These are phyloP conservation scores for Trichophyton schoenleinii DNA, from an alignment of 2,329 filamentous ascomycete genomes.

Conservation along the genomic window DNA sequence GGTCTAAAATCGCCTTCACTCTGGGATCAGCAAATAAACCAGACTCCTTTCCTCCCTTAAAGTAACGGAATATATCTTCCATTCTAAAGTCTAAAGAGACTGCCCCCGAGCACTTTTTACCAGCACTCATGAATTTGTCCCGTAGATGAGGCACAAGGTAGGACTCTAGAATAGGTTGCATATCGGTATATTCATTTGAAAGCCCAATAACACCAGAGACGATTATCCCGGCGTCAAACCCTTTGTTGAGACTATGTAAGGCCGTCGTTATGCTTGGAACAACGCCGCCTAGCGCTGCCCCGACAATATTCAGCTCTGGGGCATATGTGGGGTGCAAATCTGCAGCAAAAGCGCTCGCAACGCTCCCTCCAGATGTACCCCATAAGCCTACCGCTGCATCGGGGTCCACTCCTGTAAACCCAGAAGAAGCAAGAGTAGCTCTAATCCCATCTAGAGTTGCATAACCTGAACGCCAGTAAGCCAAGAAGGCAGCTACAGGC, in stretches of 20 bases:
- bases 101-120: conserved; percentile 16
- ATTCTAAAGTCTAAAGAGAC: conserved; percentile 14
- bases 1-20: conserved; percentile 13
- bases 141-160: conserved; percentile 13
- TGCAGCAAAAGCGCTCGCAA: conserved; percentile 40
- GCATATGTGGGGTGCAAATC: conserved; percentile 41
- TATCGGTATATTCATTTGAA: conserved; percentile 18
- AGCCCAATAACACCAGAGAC: conserved; percentile 22
- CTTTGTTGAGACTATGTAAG: conserved; percentile 24
- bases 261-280: conserved; percentile 32
- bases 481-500: conserved; percentile 32
- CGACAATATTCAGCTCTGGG: conserved; percentile 38
- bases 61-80: conserved; percentile 17
- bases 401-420: conserved; percentile 22
- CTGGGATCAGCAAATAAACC: conserved; percentile 13
- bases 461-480: conserved; percentile 33
- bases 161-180: conserved; percentile 12
- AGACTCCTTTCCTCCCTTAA: conserved; percentile 10
- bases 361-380: conserved; percentile 45
- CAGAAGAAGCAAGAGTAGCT: conserved; percentile 24
- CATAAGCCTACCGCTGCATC: conserved; percentile 34
- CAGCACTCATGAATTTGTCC: conserved; percentile 16
- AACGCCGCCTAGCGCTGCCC: conserved; percentile 40
- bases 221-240: conserved; percentile 25
- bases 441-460: conserved; percentile 35